These are phyloP conservation scores for Rhododendron simsii DNA, from an alignment of 148 eudicot species.

Conservation along the genomic window DNA sequence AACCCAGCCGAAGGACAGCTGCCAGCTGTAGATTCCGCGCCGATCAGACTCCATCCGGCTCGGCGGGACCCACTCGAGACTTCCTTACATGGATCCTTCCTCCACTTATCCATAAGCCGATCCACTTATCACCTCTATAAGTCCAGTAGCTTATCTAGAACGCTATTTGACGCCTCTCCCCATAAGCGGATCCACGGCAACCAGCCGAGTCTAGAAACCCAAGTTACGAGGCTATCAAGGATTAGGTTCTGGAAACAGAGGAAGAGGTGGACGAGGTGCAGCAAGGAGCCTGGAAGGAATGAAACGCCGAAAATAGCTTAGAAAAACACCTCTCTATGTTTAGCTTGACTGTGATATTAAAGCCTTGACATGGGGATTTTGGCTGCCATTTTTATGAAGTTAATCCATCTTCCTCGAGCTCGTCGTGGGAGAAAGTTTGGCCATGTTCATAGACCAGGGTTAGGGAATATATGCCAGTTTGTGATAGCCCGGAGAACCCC, in stretches of 20 bases:
- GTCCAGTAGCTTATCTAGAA: background rate
- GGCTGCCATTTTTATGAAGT: constrained; percentile 25
- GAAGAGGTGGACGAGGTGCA: too few species aligned
- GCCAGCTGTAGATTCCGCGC: constrained; percentile 42
- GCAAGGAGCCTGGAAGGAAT: too few species aligned
- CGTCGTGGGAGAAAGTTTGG: constrained; percentile 47
- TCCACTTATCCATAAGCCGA: constrained; percentile 7
- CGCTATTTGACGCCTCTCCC: constrained; percentile 24
- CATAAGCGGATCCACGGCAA: background rate
- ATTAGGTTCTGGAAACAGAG: too few species aligned
- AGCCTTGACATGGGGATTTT: constrained; percentile 5
- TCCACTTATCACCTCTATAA: background rate
- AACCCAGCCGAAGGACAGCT: constrained; percentile 13
- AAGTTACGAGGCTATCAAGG: too few species aligned
- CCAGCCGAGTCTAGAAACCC: too few species aligned
- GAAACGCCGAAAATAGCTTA: background rate
- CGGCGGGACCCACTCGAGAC: constrained; percentile 17
- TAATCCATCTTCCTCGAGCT: constrained; percentile 64
- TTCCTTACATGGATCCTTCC: background rate
- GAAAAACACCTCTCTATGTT: constrained; percentile 41
- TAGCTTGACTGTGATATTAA: constrained; percentile 15
- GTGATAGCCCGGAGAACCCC: constrained; percentile 72
- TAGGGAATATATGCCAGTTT: constrained; percentile 53
- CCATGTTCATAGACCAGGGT: constrained; percentile 64
- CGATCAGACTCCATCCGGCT: constrained; percentile 34